Evolutionary conservation across 768 basidiomycete genomes (phyloP).

Genomic region (Auricularia sp.): DNA sequence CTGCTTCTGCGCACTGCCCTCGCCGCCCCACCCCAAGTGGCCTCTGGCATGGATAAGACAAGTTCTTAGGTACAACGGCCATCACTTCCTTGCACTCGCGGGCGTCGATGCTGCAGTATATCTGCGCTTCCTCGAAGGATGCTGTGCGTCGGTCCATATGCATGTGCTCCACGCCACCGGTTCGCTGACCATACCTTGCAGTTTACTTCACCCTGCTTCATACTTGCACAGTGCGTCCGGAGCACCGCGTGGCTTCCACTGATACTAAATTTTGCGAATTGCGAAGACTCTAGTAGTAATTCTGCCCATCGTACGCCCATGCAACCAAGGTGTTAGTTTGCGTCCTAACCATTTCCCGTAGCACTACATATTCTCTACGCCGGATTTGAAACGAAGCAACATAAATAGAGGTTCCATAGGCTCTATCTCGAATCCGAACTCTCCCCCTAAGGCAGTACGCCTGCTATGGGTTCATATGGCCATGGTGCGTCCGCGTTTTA

Average conservation of each 20-base stretch:
- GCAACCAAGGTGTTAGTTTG: background rate
- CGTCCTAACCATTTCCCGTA: background rate
- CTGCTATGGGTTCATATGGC: background rate
- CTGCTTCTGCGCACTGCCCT: background rate
- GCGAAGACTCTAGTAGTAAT: background rate
- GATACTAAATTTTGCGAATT: background rate
- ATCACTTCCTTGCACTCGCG: constrained; percentile 74
- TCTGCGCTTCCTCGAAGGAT: background rate
- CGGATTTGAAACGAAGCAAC: background rate
- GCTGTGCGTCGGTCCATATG: background rate
- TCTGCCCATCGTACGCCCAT: background rate
- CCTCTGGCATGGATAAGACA: background rate
- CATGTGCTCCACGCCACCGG: background rate
- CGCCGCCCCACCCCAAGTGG: background rate
- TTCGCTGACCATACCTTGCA: background rate
- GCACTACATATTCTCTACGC: background rate
- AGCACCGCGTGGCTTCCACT: background rate
- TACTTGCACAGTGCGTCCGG: background rate
- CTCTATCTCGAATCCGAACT: background rate
- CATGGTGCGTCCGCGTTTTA: background rate
- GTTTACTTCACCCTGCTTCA: background rate
- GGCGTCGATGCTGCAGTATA: constrained; percentile 34
- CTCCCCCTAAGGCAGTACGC: background rate
- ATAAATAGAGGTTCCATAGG: background rate
- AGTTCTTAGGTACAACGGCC: constrained; percentile 15